Base-by-base conservation (phyloP, 768 basidiomycete species). In the Fomitopsis serialis region DNA sequence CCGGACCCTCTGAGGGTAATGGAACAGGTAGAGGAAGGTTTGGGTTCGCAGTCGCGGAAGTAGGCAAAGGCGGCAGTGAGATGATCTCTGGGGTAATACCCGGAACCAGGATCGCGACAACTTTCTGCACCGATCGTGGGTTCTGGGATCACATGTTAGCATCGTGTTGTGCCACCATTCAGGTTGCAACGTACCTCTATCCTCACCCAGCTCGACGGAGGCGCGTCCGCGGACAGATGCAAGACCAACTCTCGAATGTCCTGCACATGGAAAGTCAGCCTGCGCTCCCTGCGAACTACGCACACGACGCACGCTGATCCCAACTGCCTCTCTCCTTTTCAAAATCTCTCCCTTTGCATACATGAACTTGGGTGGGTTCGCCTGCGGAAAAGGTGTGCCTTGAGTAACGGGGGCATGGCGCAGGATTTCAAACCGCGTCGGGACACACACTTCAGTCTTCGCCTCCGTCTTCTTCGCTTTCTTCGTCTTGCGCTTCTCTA, bases 161-260 rank as follows among this genome's bases (percentile, higher is more conserved):
- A 29, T 22, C n/a, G 4, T 19, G 9, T 21, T 15, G 7, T 3
- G 13, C 9, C 15, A 19, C 24, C 45, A n/a, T 24, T 27, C n/a
- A 25, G 24, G 48, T 19, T 35, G 37, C 3, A 34, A 65, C 80
- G 48, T 45, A 92, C 94, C 68, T 93, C 87, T 40, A 95, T 78
- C 48, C 81, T 78, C 19, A 98, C 78, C 94, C 94, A 98, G 51
- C 83, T 84, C 0, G 88, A 87, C 1, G 89, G 85, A n/a, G 87
- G 84, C 17, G 82, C 84, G 62, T 95, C 92, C 0, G 88, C 87
- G 23, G 86, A 70, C 44, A 96, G 73, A 59, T 97, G 89, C 2
- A 98, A 71, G 10, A 87, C 77, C 19, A 98, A 75, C 62, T 98
- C 94, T 34, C 96, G 80, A 21, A 98, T 74, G 63, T 97, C 93